Evolutionary conservation across 306 rosid species (phyloP).

Genomic region (Vigna nakashimae): DNA sequence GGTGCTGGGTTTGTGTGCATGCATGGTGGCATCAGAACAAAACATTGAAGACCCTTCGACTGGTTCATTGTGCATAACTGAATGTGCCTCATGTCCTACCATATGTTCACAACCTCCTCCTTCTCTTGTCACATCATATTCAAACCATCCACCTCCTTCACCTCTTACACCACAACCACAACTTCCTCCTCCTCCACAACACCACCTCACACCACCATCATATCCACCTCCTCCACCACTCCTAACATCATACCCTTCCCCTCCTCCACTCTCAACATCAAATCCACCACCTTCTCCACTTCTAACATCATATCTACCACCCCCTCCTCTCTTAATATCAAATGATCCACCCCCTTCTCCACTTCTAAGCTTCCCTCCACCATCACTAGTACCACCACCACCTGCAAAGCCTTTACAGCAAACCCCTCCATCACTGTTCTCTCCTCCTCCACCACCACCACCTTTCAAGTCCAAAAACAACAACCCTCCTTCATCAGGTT

Average conservation of each 20-base stretch:
- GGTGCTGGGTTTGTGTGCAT: conserved; percentile 46
- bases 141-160: conserved; percentile 42
- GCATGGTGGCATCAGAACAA: conserved; percentile 43
- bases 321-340: conserved; percentile 32
- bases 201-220: background rate
- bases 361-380: conserved; percentile 45
- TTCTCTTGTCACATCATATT: conserved; percentile 36
- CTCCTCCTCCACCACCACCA: conserved; percentile 64
- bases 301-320: conserved; percentile 21
- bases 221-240: conserved; percentile 22
- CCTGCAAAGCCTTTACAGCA: conserved; percentile 26
- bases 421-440: conserved; percentile 41
- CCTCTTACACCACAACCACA: background rate
- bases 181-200: background rate
- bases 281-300: conserved; percentile 40
- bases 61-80: conserved; percentile 68
- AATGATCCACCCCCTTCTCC: conserved; percentile 37
- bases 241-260: background rate
- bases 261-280: conserved; percentile 36
- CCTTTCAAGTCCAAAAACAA: conserved; percentile 43
- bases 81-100: conserved; percentile 76
- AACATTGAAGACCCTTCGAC: conserved; percentile 45
- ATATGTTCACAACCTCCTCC: conserved; percentile 81
- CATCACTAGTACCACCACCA: conserved; percentile 5
- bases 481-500: conserved; percentile 55